Conservation (phyloP, 2,329 filamentous ascomycete genomes). For the Metarhizium guizhouense region DNA sequence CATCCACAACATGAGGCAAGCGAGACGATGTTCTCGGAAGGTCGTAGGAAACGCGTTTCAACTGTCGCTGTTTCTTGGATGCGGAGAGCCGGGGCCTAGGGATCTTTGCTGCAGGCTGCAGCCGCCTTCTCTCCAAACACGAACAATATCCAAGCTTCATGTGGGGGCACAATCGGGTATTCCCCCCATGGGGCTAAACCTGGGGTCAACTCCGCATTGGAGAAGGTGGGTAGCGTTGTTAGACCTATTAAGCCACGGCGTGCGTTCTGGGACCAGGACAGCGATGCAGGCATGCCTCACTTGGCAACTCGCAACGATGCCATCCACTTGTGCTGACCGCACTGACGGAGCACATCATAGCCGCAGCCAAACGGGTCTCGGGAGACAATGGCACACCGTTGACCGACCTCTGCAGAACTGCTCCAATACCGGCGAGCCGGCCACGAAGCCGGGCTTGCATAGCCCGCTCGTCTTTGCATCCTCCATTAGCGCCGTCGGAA, state of each 20-base stretch:
- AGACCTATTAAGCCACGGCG: neutral
- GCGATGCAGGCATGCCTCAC: neutral
- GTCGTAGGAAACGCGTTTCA: neutral
- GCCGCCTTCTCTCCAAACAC: neutral
- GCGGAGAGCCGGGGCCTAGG: neutral
- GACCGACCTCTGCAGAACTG: neutral
- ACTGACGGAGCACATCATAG: neutral
- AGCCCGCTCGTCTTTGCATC: neutral
- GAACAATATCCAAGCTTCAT: neutral
- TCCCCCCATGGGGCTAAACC: conserved; percentile 10
- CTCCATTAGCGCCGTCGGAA: neutral
- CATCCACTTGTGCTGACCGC: neutral
- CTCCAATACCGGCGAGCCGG: neutral
- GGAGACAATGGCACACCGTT: neutral
- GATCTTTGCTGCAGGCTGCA: neutral
- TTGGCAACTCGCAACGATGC: neutral
- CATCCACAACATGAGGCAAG: neutral
- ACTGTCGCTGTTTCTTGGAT: neutral
- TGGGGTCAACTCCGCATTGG: conserved; percentile 30
- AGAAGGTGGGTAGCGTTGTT: conserved; percentile 15
- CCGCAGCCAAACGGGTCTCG: neutral
- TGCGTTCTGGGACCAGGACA: neutral
- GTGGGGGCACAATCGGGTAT: conserved; percentile 2
- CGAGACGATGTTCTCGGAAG: neutral
- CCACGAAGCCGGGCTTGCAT: neutral